A percentile compares a stretch with the other conserved stretches of the same genome.
These are phyloP conservation scores for Coemansia sp. DNA, from an alignment of 192 early-diverging fungal genomes.

Conservation along the genomic window DNA sequence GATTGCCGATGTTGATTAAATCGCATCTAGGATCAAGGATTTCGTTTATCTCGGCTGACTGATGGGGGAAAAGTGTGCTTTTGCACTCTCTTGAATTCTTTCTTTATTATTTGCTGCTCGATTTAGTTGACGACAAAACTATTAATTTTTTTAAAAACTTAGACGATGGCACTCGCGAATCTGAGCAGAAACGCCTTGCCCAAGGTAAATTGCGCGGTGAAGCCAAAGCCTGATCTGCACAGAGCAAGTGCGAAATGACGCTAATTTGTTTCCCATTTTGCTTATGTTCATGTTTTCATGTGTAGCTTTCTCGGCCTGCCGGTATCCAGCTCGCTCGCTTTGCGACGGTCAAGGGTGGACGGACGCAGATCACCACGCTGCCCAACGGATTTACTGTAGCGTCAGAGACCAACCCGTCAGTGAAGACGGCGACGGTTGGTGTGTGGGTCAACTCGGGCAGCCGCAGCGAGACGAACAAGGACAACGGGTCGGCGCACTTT, in stretches of 20 bases:
- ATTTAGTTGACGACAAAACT: conserved; percentile 2
- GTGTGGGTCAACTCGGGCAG: conserved; percentile 91
- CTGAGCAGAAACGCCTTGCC: conserved; percentile 50
- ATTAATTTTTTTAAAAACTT: neutral
- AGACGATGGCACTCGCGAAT: conserved; percentile 52
- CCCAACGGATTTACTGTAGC: conserved; percentile 84
- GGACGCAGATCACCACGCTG: conserved; percentile 70
- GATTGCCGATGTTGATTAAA: neutral
- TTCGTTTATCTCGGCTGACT: neutral
- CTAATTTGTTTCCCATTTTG: neutral
- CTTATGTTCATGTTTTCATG: neutral
- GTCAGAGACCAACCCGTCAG: conserved; percentile 76
- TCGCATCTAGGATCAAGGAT: neutral
- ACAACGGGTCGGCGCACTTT: conserved; percentile 98
- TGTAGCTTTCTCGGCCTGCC: conserved; percentile 49
- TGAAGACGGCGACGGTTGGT: conserved; percentile 87
- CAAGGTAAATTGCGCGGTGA: conserved; percentile 33
- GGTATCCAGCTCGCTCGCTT: conserved; percentile 52
- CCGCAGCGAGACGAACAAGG: conserved; percentile 77
- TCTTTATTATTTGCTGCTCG: neutral
- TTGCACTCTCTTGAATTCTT: neutral
- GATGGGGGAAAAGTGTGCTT: neutral
- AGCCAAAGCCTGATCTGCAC: neutral
- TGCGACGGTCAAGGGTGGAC: conserved; percentile 42
- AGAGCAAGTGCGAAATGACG: neutral